phyloP scores from a whole-genome alignment of 768 basidiomycete species.

The Phanerodontia chrysosporium region DNA sequence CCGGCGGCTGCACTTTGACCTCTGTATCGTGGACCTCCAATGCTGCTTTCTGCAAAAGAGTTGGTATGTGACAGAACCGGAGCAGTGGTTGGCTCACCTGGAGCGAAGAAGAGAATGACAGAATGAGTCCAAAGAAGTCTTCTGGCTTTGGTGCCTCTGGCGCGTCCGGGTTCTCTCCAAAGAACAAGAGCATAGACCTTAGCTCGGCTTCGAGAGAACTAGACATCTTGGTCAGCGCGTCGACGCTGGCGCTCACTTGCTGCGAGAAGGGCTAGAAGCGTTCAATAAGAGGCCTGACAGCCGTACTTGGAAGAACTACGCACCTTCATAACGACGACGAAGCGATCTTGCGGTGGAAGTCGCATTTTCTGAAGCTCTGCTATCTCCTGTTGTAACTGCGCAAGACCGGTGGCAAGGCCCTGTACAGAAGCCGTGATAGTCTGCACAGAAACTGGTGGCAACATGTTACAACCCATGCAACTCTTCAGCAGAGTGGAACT shows the following conservation, averaged over 20 bases:
- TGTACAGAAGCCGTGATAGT: slow-evolving; percentile 57
- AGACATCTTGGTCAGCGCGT: slow-evolving; percentile 64
- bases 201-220: slow-evolving; percentile 56
- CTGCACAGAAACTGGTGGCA: slow-evolving; percentile 64
- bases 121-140: slow-evolving; percentile 73
- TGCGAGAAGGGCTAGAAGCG: slow-evolving; percentile 31
- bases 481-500: slow-evolving; percentile 13
- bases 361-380: slow-evolving; percentile 31
- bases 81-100: slow-evolving; percentile 42
- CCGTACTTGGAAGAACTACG: neutral
- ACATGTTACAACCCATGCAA: neutral
- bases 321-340: slow-evolving; percentile 69
- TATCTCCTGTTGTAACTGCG: slow-evolving; percentile 56
- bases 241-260: slow-evolving; percentile 47
- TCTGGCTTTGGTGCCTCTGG: slow-evolving; percentile 70
- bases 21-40: slow-evolving; percentile 58
- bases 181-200: slow-evolving; percentile 58
- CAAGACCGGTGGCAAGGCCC: slow-evolving; percentile 50
- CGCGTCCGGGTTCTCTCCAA: slow-evolving; percentile 68
- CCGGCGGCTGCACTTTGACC: slow-evolving; percentile 9
- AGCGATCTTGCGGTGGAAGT: slow-evolving; percentile 49
- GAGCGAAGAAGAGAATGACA: slow-evolving; percentile 70
- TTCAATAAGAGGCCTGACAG: neutral
- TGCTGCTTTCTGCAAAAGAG: slow-evolving; percentile 58
- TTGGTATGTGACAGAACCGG: neutral